phyloP scores from a whole-genome alignment of 2,329 filamentous ascomycete genomes.

The Aspergillus awamori region DNA sequence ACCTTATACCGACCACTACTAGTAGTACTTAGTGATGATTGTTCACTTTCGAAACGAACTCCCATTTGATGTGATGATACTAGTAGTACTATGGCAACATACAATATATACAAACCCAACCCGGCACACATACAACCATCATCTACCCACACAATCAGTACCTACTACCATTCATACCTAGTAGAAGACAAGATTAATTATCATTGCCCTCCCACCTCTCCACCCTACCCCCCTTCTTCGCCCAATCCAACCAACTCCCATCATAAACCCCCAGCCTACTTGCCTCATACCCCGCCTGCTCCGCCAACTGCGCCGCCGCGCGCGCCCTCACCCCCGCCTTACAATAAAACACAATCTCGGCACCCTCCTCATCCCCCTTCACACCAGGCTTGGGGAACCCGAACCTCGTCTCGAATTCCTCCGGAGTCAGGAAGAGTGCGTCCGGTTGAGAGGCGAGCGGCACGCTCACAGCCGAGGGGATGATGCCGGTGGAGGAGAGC shows the following conservation, averaged over 20 bases:
- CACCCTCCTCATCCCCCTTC: slow-evolving; percentile 45
- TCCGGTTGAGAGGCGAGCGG: slow-evolving; percentile 78
- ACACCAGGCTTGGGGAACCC: slow-evolving; percentile 71
- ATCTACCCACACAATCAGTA: no score
- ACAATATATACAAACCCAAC: no score
- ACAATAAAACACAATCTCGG: slow-evolving; percentile 79
- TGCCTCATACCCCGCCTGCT: slow-evolving; percentile 71
- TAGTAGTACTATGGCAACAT: no score
- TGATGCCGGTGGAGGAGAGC: slow-evolving; percentile 54
- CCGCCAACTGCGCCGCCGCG: slow-evolving; percentile 75
- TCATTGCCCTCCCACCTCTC: slow-evolving; percentile 49
- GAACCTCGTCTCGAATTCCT: slow-evolving; percentile 82
- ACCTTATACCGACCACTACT: no score
- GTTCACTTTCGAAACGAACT: no score
- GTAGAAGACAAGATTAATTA: slow-evolving; percentile 10
- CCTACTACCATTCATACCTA: not conserved
- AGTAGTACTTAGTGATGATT: no score
- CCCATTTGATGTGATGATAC: no score
- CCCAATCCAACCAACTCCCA: slow-evolving; percentile 74
- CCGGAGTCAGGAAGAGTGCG: slow-evolving; percentile 71
- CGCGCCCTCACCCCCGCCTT: slow-evolving; percentile 83
- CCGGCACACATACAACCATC: not conserved
- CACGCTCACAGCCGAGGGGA: slow-evolving; percentile 81
- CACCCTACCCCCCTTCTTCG: slow-evolving; percentile 66
- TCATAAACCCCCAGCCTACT: slow-evolving; percentile 59